These are phyloP conservation scores for Candida methanosorbosa DNA, from an alignment of 805 yeast genomes.

Conservation along the genomic window DNA sequence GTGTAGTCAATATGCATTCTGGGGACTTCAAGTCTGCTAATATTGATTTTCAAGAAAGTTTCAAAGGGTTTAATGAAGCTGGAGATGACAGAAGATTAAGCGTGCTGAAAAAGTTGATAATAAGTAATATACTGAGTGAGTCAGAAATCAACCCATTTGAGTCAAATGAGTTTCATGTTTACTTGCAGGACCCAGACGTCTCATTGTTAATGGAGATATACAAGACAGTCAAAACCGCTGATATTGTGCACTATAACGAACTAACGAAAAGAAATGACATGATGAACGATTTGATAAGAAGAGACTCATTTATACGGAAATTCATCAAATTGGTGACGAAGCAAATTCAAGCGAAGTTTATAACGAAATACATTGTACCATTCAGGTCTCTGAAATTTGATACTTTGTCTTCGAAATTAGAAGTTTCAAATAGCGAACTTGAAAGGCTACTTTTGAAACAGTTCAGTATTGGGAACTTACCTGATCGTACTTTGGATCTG, in stretches of 20 bases:
- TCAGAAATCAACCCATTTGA: slow-evolving; percentile 64
- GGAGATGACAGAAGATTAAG: slow-evolving; percentile 53
- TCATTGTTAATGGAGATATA: slow-evolving; percentile 18
- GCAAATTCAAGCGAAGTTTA: slow-evolving; percentile 14
- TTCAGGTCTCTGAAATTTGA: slow-evolving; percentile 15
- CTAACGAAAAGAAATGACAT: slow-evolving; percentile 7
- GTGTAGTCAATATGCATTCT: slow-evolving; percentile 52
- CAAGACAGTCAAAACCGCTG: slow-evolving; percentile 14
- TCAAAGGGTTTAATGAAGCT: slow-evolving; percentile 40
- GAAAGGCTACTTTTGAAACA: slow-evolving; percentile 17
- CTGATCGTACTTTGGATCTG: slow-evolving; percentile 17
- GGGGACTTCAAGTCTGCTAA: slow-evolving; percentile 50
- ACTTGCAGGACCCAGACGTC: slow-evolving; percentile 12
- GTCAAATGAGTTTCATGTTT: slow-evolving; percentile 53
- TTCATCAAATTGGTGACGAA: slow-evolving; percentile 18
- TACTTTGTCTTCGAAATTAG: slow-evolving; percentile 11
- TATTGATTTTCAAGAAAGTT: slow-evolving; percentile 38
- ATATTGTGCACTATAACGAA: slow-evolving; percentile 14
- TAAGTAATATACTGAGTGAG: slow-evolving; percentile 55
- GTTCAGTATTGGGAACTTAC: slow-evolving; percentile 15
- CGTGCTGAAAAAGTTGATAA: slow-evolving; percentile 51
- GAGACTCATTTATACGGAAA: slow-evolving; percentile 10
- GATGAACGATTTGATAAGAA: slow-evolving; percentile 5
- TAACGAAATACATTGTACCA: slow-evolving; percentile 12
- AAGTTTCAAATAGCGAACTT: slow-evolving; percentile 10